These are phyloP conservation scores for Globisporangium canariense DNA, from an alignment of 352 stramenopile genomes.

Conservation along the genomic window DNA sequence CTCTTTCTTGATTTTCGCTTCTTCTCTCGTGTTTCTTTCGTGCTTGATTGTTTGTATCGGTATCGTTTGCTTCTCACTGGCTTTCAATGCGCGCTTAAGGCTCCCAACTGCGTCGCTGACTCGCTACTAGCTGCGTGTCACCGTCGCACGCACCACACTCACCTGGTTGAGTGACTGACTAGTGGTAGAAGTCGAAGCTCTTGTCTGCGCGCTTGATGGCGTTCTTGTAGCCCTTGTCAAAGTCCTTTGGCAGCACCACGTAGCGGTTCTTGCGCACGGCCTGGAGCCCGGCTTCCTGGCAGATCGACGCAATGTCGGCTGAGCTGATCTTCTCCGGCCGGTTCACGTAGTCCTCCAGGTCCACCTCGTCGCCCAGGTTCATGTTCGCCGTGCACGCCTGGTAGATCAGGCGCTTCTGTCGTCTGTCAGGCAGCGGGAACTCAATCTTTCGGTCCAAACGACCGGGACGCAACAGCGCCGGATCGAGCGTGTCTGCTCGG, in stretches of 20 bases:
- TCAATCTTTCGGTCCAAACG: slow-evolving; percentile 99
- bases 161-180: slow-evolving; percentile 15
- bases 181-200: slow-evolving; percentile 99
- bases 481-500: slow-evolving; percentile 98
- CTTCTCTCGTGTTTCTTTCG: not conserved
- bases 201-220: slow-evolving; percentile 98
- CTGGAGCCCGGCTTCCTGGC: slow-evolving; percentile 98
- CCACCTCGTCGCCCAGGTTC: slow-evolving; percentile 99
- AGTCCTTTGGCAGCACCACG: slow-evolving; percentile 99
- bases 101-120: not conserved
- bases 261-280: slow-evolving; percentile 99
- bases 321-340: slow-evolving; percentile 99
- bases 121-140: not conserved
- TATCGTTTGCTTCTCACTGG: not conserved
- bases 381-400: slow-evolving; percentile 99
- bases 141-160: not conserved
- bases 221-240: slow-evolving; percentile 99
- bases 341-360: slow-evolving; percentile 99
- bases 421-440: slow-evolving; percentile 98
- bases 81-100: not conserved
- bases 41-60: not conserved
- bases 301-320: slow-evolving; percentile 98
- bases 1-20: not conserved
- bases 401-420: slow-evolving; percentile 99
- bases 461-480: slow-evolving; percentile 96